phyloP scores from a whole-genome alignment of 495 filamentous ascomycete genomes.

The Bryoglossum gracile region DNA sequence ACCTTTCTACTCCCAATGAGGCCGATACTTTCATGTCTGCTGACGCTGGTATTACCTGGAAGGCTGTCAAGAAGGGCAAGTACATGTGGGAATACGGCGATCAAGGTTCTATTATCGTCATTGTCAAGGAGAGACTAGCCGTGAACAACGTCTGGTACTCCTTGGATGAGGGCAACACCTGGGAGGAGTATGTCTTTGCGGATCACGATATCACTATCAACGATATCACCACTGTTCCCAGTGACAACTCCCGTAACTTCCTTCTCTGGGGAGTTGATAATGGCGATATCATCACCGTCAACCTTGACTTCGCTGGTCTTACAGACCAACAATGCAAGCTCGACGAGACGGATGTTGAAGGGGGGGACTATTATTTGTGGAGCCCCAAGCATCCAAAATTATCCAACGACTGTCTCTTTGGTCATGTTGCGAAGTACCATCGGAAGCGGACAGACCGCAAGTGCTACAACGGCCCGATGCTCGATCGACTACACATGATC shows the following conservation, averaged over 20 bases:
- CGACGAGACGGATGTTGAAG: constrained; percentile 51
- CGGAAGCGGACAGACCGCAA: constrained; percentile 67
- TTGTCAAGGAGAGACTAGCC: constrained; percentile 54
- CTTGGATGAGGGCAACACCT: constrained; percentile 68
- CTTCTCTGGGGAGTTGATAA: constrained; percentile 72
- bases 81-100: constrained; percentile 95
- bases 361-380: constrained; percentile 77
- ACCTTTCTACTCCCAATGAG: constrained; percentile 50
- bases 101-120: constrained; percentile 82
- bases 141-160: constrained; percentile 71
- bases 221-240: constrained; percentile 81
- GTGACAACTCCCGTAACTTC: constrained; percentile 83
- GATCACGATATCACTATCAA: constrained; percentile 58
- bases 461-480: constrained; percentile 70
- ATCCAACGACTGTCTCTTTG: constrained; percentile 78
- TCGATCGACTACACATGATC: constrained; percentile 62
- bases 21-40: constrained; percentile 80
- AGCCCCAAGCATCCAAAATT: constrained; percentile 69
- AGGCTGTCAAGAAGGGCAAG: constrained; percentile 68
- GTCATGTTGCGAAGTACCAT: constrained; percentile 81
- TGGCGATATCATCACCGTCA: constrained; percentile 53
- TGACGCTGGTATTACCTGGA: constrained; percentile 89
- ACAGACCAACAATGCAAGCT: constrained; percentile 60
- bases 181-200: constrained; percentile 67
- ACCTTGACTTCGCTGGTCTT: constrained; percentile 80